Base-by-base conservation (phyloP, 129 eudicot genomes). In the Solidago caesia region DNA sequence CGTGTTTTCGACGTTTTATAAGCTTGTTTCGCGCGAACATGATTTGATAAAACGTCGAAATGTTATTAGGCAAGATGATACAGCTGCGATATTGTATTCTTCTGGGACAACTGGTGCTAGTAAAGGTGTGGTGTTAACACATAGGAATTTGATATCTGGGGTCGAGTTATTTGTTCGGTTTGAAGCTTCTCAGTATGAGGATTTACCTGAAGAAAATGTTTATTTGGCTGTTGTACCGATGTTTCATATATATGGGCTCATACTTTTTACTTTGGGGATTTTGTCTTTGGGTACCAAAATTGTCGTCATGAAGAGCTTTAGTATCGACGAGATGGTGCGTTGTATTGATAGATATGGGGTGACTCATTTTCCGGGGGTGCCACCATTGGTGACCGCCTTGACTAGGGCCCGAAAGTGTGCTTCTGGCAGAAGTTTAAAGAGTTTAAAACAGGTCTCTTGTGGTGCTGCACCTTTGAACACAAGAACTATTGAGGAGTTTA, bases 181-280 rank as follows among this genome's bases (percentile, higher is more conserved):
- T 27, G 97, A 90, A 47, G 96, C 96, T 53, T 86, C 89, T 0
- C 83, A 77, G 4, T 88, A 94, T 74, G 52, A 74, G 69, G 64
- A 74, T 56, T 27, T 62, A 0, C 69, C 76, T 0, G 80, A 80
- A 11, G 85, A 85, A 2, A 91, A 79, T 71, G 97, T 91, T 8
- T 87, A 82, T 75, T 78, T 95, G 78, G 94, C 86, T 65, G 85
- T 82, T 79, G 56, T 87, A 47, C 99, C 99, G 0, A 91, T 95
- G 99, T 95, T 95, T 71, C 99, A 95, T 76, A 79, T 91, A 0
- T 95, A 88, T 71, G 99, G 99, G 7, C 89, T 95, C 44, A 64
- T 91, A 1, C 87, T 87, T 12, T 91, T 87, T 56, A 86, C 78
- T 4, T 9, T 91, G 85, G 99, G 97, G 70, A 68, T 91, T 79